Base-by-base conservation (phyloP, 352 stramenopile species). In the Phytophthora colocasiae region DNA sequence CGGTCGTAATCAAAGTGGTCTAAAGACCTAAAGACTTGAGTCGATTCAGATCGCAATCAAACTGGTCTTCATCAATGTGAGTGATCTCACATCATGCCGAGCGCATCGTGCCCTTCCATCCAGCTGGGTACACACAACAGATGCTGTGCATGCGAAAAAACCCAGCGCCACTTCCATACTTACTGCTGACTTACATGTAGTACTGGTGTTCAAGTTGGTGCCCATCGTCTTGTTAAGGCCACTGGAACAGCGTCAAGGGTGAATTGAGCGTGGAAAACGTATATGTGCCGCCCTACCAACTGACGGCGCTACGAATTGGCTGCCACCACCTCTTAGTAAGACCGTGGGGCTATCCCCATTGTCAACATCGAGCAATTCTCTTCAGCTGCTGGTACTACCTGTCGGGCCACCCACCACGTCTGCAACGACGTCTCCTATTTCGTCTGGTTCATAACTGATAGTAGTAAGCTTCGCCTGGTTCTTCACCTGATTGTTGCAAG, bases 301-400 rank as follows among this genome's bases (percentile, higher is more conserved):
- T 95, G 22, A 55, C 72, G 73, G 61, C 63, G 50, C 77, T 8
- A 89, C 85, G 0, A 74, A 66, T 12, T 95, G 87, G 87, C 44
- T 95, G 1, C 85, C 87, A 4, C 32, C 69, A 4, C 69, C 75
- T n/a, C 55, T 95, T 8, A 76, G 69, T 3, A 73, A 75, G 29
- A 76, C 81, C 0, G 84, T 74, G 0, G 80, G 92, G 57, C 56
- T 95, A 56, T 67, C 94, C 15, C 87, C 85, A 12, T 45, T 91
- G 32, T 87, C 86, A 1, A 85, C 80, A 11, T 78, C 85, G 87
- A 17, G 71, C 69, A 0, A 91, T 95, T 54, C 77, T 95, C 40
- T 92, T 93, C 34, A 90, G 82, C 64, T 91, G 85, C 59, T 95
- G 87, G 87, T 92, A 90, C 58, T 95, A 89, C 61, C 75, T 95